A percentile compares a stretch with the other conserved stretches of the same genome.
phyloP scores from a whole-genome alignment of 306 rosid species.

The Potentilla sterilis region DNA sequence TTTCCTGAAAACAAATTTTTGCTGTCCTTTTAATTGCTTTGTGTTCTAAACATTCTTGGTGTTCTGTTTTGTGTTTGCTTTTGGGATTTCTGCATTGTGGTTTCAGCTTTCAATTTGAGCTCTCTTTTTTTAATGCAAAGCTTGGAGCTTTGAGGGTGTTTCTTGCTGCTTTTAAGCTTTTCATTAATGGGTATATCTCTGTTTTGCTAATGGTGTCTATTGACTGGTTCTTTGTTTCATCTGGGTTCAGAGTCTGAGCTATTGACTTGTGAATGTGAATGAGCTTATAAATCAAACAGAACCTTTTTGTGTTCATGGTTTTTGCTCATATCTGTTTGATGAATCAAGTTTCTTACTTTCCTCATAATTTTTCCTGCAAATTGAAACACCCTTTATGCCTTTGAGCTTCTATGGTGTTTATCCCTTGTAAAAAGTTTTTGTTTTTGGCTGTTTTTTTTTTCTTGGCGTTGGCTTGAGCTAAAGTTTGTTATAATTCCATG shows the following conservation, averaged over 20 bases:
- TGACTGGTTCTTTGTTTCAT: neutral
- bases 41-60: too few species aligned
- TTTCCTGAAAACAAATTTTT: too few species aligned
- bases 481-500: neutral
- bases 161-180: slow-evolving; percentile 17
- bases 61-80: neutral
- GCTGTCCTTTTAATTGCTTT: too few species aligned
- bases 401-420: neutral
- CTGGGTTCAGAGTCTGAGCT: slow-evolving; percentile 1
- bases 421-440: neutral
- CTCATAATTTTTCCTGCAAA: slow-evolving; percentile 23
- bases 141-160: slow-evolving; percentile 27
- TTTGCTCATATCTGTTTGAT: slow-evolving; percentile 2
- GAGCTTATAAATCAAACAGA: neutral
- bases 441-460: neutral
- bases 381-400: neutral
- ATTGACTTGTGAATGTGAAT: neutral
- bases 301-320: neutral
- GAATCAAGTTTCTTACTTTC: slow-evolving; percentile 7
- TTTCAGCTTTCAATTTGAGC: slow-evolving; percentile 20
- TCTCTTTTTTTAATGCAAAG: slow-evolving; percentile 15
- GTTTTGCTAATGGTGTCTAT: neutral
- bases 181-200: slow-evolving; percentile 5
- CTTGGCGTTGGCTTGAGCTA: neutral
- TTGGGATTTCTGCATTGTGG: slow-evolving; percentile 36